Evolutionary conservation across 805 yeast species (phyloP).

Genomic region (Barnettozyma pratensis): DNA sequence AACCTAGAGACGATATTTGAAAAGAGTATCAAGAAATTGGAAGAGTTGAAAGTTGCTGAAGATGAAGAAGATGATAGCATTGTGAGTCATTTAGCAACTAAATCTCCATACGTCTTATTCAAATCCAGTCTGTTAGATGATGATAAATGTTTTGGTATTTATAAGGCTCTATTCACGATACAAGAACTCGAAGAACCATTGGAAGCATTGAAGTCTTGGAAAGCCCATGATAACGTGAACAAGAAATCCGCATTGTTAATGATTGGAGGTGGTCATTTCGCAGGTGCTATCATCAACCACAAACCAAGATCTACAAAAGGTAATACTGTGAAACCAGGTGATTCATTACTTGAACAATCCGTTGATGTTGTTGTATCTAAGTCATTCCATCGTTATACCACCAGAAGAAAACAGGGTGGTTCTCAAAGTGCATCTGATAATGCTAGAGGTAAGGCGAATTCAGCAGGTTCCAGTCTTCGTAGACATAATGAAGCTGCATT

Average conservation of each 20-base stretch:
- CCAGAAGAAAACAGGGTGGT: slow-evolving; percentile 97
- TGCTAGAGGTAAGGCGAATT: slow-evolving; percentile 90
- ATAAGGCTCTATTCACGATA: slow-evolving; percentile 54
- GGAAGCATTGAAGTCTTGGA: slow-evolving; percentile 39
- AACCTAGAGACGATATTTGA: slow-evolving; percentile 19
- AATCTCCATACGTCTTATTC: slow-evolving; percentile 64
- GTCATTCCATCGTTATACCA: slow-evolving; percentile 91
- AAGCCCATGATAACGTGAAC: slow-evolving; percentile 6
- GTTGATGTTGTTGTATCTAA: slow-evolving; percentile 69
- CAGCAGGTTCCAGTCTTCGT: slow-evolving; percentile 90
- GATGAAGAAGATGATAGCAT: slow-evolving; percentile 24
- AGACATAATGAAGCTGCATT: slow-evolving; percentile 86
- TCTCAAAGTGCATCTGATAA: slow-evolving; percentile 90
- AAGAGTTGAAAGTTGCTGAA: slow-evolving; percentile 11
- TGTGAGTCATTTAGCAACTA: slow-evolving; percentile 55
- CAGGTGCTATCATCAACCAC: slow-evolving; percentile 89
- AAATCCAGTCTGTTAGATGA: slow-evolving; percentile 41
- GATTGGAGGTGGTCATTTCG: slow-evolving; percentile 98
- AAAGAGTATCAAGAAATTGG: slow-evolving; percentile 17
- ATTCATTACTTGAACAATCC: slow-evolving; percentile 51
- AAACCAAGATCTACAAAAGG: slow-evolving; percentile 52
- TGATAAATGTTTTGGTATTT: slow-evolving; percentile 55
- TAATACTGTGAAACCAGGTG: slow-evolving; percentile 42
- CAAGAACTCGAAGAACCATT: slow-evolving; percentile 44
- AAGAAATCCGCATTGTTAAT: slow-evolving; percentile 73